Conservation (phyloP, 139 green algal species). For the Penium margaritaceum region DNA sequence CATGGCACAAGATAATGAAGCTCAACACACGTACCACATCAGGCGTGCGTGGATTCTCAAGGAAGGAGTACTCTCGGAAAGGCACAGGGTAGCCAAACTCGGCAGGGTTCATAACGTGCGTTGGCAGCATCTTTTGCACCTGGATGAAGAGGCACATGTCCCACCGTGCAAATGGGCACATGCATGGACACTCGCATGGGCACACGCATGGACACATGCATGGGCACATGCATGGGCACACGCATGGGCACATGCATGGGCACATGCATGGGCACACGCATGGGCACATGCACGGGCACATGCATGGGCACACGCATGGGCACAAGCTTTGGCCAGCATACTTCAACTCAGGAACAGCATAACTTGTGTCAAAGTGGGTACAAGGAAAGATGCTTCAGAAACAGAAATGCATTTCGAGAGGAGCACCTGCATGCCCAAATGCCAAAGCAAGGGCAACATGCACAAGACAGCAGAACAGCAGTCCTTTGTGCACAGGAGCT, state of each 20-base stretch:
- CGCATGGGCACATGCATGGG: background rate
- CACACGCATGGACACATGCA: too few species aligned
- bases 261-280: background rate
- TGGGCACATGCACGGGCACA: background rate
- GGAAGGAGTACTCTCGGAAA: constrained; percentile 68
- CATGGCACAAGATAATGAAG: too few species aligned
- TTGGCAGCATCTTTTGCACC: constrained; percentile 29
- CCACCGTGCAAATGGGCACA: too few species aligned
- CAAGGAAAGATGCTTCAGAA: too few species aligned
- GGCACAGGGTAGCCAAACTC: constrained; percentile 16
- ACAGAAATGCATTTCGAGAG: too few species aligned
- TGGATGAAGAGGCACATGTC: constrained; percentile 4
- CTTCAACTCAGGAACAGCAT: background rate
- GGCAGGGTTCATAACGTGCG: background rate
- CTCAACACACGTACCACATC: constrained; percentile 15
- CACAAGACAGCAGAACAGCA: too few species aligned
- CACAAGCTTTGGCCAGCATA: background rate
- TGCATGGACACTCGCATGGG: too few species aligned
- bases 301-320: background rate
- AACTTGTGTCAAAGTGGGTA: background rate
- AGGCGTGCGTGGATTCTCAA: constrained; percentile 57
- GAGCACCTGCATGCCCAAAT: too few species aligned
- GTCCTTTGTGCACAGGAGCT: too few species aligned
- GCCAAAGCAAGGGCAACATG: too few species aligned
- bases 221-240: background rate